Percentiles rank a stretch among this genome's conserved stretches.
Conservation (phyloP, 257 asterid genomes). For the Solanum infundibuliforme region DNA sequence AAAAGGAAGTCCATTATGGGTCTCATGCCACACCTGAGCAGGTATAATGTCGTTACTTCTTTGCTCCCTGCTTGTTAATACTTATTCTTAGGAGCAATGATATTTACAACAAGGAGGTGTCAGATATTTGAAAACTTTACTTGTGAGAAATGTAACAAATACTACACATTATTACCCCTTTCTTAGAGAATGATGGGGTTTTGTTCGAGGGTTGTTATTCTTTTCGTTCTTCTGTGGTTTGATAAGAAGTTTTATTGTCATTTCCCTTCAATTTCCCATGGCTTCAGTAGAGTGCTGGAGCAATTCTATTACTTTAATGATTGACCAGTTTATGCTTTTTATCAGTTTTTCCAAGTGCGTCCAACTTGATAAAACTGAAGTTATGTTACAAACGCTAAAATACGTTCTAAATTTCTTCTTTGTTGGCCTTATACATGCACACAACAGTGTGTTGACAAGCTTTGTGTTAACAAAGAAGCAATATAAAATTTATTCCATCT, state of each 20-base stretch:
- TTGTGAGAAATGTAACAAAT: neutral
- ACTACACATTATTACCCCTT: neutral
- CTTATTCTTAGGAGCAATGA: neutral
- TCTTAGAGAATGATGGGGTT: neutral
- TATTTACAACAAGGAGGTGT: neutral
- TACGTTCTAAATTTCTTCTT: neutral
- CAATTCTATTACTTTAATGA: neutral
- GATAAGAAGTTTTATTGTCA: neutral
- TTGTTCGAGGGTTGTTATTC: neutral
- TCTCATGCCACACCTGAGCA: slow-evolving; percentile 74
- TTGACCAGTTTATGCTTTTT: neutral
- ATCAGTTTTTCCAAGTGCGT: neutral
- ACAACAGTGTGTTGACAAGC: neutral
- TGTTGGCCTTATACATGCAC: neutral
- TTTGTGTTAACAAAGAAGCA: neutral
- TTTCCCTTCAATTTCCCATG: neutral
- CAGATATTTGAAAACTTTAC: neutral
- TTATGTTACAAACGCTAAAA: neutral
- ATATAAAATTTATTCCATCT: neutral
- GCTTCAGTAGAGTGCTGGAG: neutral
- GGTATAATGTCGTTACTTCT: slow-evolving; percentile 21
- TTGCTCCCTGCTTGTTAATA: neutral
- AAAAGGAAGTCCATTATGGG: slow-evolving; percentile 66
- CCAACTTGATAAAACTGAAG: neutral
- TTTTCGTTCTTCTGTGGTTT: neutral